Evolutionary conservation across 2,329 filamentous ascomycete genomes (phyloP), one percentile per base, ranked within the genome.

Genomic region (Trichoderma harzianum): DNA sequence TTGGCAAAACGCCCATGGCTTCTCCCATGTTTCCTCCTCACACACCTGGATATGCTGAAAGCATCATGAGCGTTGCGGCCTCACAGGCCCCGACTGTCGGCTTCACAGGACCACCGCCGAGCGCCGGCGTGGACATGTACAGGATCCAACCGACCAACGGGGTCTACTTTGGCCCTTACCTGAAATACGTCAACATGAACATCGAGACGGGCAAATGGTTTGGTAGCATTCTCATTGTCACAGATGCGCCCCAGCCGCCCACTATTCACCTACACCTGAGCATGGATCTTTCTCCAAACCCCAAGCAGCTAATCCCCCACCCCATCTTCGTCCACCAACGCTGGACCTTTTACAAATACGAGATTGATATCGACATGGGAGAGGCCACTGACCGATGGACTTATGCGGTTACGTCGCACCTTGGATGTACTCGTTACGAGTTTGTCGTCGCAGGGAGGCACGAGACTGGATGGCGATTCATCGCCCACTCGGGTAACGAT

Each of bases 181-280:
- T 99, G 62, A 89, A 96, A 77, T 99, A 99, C 79, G 93, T 93
- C 34, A 99, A 99, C 78, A 98, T 99, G 94, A 94, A 99, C 75
- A 82, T 98, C 61, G 95, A 98, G 79, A 91, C 91, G 74, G 95
- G 96, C 1, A 79, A 94, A 12, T 99, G 96, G 96, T 85, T 95
- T 21, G 96, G 96, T 21, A 98, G 95, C 60, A 97, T 99, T 76
- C 86, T 99, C 80, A 89, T 99, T 47, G 91, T 98, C 30, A 97
- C 95, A 1, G 96, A 98, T 80, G 91, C 92, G 1, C 92, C 92
- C 21, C 94, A 98, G 78, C 95, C 96, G 10, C 96, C 96, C 0
- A 98, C 96, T 0, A 97, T 99, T 64, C 96, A 99, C 80, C 91
- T 98, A 72, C 96, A 99, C 79, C 89, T 95, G 76, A 97, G 94